These are phyloP conservation scores for Phytopythium montanum DNA, from an alignment of 352 stramenopile species.

Conservation along the genomic window DNA sequence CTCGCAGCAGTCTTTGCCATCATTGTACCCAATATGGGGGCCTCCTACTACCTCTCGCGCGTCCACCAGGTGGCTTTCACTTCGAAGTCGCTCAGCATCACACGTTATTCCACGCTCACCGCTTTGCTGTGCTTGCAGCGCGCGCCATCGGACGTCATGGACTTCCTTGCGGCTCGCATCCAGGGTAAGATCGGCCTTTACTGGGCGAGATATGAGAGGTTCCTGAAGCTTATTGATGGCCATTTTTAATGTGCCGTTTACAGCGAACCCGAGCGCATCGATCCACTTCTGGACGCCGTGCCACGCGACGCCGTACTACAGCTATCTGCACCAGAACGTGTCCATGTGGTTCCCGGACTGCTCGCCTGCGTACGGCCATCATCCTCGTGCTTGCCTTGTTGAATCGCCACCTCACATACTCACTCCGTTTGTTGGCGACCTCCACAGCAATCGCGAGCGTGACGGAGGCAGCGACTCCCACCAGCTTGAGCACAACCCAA, in stretches of 20 bases:
- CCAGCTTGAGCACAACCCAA: constrained; percentile 52
- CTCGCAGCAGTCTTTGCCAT: constrained; percentile 42
- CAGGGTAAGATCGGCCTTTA: constrained; percentile 34
- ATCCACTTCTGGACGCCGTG: constrained; percentile 87
- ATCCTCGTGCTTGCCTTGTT: not conserved
- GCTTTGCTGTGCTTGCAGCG: constrained; percentile 26
- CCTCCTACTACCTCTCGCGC: constrained; percentile 66
- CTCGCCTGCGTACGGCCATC: constrained; percentile 51
- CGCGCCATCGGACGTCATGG: constrained; percentile 75
- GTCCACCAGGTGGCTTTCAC: constrained; percentile 25
- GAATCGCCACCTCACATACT: not conserved
- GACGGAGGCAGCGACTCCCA: constrained; percentile 62
- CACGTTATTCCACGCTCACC: not conserved
- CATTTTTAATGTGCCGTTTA: not conserved
- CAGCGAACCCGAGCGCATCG: constrained; percentile 36
- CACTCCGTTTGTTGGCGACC: not conserved
- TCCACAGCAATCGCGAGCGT: constrained; percentile 49
- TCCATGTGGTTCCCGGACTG: constrained; percentile 87
- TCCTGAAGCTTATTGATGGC: not conserved
- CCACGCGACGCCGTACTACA: constrained; percentile 87
- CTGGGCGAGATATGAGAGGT: not conserved
- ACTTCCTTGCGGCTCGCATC: constrained; percentile 56
- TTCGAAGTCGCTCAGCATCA: not conserved
- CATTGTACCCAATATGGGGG: constrained; percentile 60
- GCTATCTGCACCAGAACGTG: constrained; percentile 77